These are phyloP conservation scores for Pichia eremophila DNA, from an alignment of 805 yeast species.

Conservation along the genomic window DNA sequence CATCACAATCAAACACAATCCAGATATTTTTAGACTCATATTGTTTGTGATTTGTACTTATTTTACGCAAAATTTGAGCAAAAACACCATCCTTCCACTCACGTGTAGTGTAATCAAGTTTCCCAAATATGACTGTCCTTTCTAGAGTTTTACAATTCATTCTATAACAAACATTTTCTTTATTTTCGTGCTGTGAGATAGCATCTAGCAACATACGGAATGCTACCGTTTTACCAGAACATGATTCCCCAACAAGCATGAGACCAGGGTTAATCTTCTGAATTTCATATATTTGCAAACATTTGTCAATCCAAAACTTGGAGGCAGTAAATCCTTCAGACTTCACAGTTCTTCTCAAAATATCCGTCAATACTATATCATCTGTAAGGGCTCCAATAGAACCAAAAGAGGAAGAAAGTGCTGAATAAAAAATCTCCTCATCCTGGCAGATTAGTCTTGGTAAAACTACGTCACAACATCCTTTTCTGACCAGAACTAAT, in stretches of 20 bases:
- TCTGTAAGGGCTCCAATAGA: not conserved
- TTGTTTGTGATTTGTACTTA: constrained; percentile 47
- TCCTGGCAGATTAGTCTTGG: constrained; percentile 62
- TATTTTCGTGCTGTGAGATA: not conserved
- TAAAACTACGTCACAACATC: constrained; percentile 51
- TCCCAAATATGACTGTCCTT: constrained; percentile 62
- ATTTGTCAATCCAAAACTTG: constrained; percentile 42
- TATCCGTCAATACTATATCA: constrained; percentile 17
- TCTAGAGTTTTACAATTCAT: constrained; percentile 72
- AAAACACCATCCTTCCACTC: constrained; percentile 92
- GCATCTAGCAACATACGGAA: constrained; percentile 42
- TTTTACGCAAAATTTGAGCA: constrained; percentile 54
- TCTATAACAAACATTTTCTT: constrained; percentile 29
- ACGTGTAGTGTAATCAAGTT: constrained; percentile 62
- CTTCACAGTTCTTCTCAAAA: constrained; percentile 13
- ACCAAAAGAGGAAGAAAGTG: constrained; percentile 21
- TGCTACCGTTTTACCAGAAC: constrained; percentile 60
- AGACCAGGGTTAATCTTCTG: constrained; percentile 64
- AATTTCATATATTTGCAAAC: constrained; percentile 52
- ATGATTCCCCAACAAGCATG: constrained; percentile 70
- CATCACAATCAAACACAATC: constrained; percentile 86
- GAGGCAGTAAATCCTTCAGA: constrained; percentile 26
- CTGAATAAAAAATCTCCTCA: constrained; percentile 27
- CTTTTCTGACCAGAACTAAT: constrained; percentile 32
- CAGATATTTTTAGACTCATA: constrained; percentile 50